phyloP scores from a whole-genome alignment of 768 basidiomycete species.

The Guyanaporus albipodus region DNA sequence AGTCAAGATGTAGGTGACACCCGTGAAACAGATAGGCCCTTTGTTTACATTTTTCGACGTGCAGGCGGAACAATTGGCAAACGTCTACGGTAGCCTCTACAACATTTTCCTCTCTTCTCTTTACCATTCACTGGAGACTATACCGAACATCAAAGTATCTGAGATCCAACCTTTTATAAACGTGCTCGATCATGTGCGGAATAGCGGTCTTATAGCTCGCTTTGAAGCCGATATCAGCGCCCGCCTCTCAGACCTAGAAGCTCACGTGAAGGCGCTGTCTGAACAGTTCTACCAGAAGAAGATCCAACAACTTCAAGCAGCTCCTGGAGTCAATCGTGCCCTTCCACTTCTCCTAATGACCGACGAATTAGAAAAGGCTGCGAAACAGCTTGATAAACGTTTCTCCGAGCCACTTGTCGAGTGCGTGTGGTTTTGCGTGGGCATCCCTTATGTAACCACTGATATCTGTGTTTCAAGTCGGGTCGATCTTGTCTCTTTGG shows the following conservation, averaged over 20 bases:
- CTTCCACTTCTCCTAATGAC: conserved; percentile 80
- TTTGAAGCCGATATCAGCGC: conserved; percentile 71
- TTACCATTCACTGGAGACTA: conserved; percentile 76
- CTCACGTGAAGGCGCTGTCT: conserved; percentile 57
- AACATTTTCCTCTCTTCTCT: conserved; percentile 82
- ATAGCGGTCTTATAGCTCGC: conserved; percentile 65
- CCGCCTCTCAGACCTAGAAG: conserved; percentile 64
- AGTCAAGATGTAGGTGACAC: conserved; percentile 65
- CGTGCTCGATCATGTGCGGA: conserved; percentile 68
- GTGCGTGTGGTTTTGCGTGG: conserved; percentile 38
- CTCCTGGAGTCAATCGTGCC: conserved; percentile 78
- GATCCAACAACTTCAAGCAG: conserved; percentile 57
- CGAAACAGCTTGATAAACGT: conserved; percentile 80
- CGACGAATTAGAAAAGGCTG: conserved; percentile 82
- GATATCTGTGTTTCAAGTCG: conserved; percentile 38
- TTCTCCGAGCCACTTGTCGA: conserved; percentile 82
- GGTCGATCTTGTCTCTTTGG: conserved; percentile 72
- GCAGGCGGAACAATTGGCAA: conserved; percentile 66
- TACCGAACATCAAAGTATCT: conserved; percentile 69
- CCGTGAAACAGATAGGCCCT: neutral
- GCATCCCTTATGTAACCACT: neutral
- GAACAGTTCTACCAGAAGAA: conserved; percentile 59
- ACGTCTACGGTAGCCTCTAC: conserved; percentile 70
- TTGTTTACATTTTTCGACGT: conserved; percentile 3
- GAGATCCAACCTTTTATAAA: conserved; percentile 62